A percentile compares a stretch with the other conserved stretches of the same genome.
phyloP scores from a whole-genome alignment of 306 rosid species.

The Gastrolobium villosum region DNA sequence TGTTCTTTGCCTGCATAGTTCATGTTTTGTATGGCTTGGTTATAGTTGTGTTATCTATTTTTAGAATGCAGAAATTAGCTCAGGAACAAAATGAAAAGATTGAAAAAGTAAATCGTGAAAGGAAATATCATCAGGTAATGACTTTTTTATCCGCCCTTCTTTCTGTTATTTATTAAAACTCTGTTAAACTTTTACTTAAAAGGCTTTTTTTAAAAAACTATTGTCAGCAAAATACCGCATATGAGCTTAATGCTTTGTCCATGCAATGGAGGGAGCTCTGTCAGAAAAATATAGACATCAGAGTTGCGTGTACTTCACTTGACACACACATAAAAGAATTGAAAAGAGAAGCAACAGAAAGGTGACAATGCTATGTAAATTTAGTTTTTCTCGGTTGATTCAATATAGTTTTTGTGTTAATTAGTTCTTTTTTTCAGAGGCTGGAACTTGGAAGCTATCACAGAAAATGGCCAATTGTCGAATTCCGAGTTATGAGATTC shows the following conservation, averaged over 20 bases:
- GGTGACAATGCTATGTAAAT: constrained; percentile 50
- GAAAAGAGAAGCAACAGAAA: constrained; percentile 73
- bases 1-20: constrained; percentile 17
- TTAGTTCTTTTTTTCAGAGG: constrained; percentile 56
- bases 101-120: constrained; percentile 91
- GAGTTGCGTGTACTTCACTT: constrained; percentile 68
- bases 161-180: constrained; percentile 30
- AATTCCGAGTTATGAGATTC: constrained; percentile 60
- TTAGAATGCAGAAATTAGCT: constrained; percentile 91
- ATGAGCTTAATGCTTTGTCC: constrained; percentile 91
- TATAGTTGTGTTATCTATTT: constrained; percentile 46
- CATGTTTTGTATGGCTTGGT: constrained; percentile 38
- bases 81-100: constrained; percentile 77
- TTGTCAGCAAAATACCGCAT: constrained; percentile 89
- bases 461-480: constrained; percentile 59
- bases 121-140: constrained; percentile 94
- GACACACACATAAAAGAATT: constrained; percentile 69
- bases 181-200: constrained; percentile 34
- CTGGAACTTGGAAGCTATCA: constrained; percentile 73
- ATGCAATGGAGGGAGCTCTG: constrained; percentile 93
- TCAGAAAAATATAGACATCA: constrained; percentile 87
- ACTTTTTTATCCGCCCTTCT: constrained; percentile 37
- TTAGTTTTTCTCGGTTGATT: constrained; percentile 26
- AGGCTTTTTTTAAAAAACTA: background rate
- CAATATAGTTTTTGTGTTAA: constrained; percentile 40